These are phyloP conservation scores for Fusarium equiseti DNA, from an alignment of 2,329 filamentous ascomycete genomes.

Conservation along the genomic window DNA sequence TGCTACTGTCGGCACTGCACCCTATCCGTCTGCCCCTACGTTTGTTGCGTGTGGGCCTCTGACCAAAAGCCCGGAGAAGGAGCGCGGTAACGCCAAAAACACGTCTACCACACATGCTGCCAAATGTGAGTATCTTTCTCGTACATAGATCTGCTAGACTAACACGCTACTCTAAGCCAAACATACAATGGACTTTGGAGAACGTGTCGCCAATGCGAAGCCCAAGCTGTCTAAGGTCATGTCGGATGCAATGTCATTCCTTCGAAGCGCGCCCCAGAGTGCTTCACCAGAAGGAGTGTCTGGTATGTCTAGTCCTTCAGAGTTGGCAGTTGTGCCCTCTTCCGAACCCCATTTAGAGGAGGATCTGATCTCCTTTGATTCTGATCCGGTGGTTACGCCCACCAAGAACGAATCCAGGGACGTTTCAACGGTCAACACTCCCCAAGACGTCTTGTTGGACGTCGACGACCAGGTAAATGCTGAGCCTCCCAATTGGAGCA, in stretches of 20 bases:
- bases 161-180: neutral
- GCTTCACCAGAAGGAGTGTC: accelerated
- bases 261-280: neutral
- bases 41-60: neutral
- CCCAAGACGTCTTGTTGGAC: neutral
- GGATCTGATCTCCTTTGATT: slow-evolving; percentile 13
- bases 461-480: neutral
- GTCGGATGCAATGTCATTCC: neutral
- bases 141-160: neutral
- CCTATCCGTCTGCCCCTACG: accelerated
- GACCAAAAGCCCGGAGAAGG: neutral
- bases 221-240: neutral
- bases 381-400: too few species aligned
- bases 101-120: neutral
- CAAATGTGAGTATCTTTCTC: neutral
- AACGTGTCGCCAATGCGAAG: neutral
- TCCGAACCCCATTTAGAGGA: neutral
- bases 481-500: neutral
- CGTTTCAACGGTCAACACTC: too few species aligned
- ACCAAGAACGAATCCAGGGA: accelerated
- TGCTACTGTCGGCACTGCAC: neutral
- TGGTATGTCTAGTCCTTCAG: neutral
- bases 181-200: neutral
- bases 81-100: neutral
- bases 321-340: neutral